Evolutionary conservation across 2,329 filamentous ascomycete genomes (phyloP), one percentile per base, ranked within the genome.

Genomic region (Zarea fungicola): DNA sequence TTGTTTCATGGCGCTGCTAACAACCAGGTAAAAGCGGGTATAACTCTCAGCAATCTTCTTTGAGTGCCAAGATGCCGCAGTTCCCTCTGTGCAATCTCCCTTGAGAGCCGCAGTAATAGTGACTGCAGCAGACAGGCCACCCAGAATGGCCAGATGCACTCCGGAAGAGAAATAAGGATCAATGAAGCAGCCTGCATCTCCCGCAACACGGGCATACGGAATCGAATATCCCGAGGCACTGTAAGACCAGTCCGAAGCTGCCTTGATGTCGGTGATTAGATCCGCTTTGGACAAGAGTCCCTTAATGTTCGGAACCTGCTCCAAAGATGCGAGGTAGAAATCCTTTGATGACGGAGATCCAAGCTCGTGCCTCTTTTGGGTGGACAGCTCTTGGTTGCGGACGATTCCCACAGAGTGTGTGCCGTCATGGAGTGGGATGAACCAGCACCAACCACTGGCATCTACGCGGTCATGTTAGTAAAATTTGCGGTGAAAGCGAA

Each of bases 201-300:
- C 73, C 5, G 59, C 64, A 10, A 75, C 63, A 16, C 72, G 71
- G 4, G 63, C 54, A 46, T 67, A 51, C 1, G 66, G 65, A n/a
- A 58, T 48, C 1, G 70, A 65, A 52, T 77, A 77, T 0, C 58
- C 49, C 1, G 66, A 63, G 4, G 74, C 66, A 39, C 60, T 70
- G 55, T 77, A 76, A 1, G 73, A 76, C 60, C 61, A 76, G 57
- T 76, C 73, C 0, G 71, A 71, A 56, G 76, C 73, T 0, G 71
- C 70, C 50, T 68, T 70, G 51, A 74, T 50, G 0, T 67, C 60
- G 0, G 62, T 58, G 0, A 65, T 58, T 1, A 71, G 60, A 35
- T 65, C 54, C 4, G 56, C 70, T 0, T 62, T 54, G 3, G 19
- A 42, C 2, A 75, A 55, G 0, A 72, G 46, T 1, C 21, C 22